Evolutionary conservation across 495 filamentous ascomycete genomes (phyloP).

Genomic region (Penicillium samsonianum): DNA sequence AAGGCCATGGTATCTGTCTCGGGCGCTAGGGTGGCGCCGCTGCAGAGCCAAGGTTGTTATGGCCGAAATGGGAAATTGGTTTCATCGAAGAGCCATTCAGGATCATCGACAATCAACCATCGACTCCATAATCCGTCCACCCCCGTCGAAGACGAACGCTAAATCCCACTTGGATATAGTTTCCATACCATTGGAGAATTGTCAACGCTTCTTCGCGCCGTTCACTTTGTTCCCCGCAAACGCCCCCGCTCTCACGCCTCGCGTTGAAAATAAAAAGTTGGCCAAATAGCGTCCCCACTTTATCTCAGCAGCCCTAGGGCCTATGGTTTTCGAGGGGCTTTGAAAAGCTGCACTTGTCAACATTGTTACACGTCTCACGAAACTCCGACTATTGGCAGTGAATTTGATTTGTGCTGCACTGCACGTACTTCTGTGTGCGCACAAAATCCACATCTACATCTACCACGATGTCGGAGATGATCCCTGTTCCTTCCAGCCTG

Average conservation of each 20-base stretch:
- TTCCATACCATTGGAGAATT: slow-evolving; percentile 3
- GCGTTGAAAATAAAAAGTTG: not conserved
- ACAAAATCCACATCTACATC: not conserved
- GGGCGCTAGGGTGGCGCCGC: slow-evolving; percentile 11
- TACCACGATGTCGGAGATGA: slow-evolving; percentile 6
- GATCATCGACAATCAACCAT: not conserved
- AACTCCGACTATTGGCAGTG: not conserved
- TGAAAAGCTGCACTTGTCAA: not conserved
- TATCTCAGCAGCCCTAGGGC: not conserved
- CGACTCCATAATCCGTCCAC: slow-evolving; percentile 20
- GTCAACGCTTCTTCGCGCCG: not conserved
- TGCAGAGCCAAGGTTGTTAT: slow-evolving; percentile 9
- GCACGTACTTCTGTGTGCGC: slow-evolving; percentile 2
- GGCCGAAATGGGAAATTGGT: not conserved
- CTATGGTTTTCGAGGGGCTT: not conserved
- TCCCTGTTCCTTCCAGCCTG: slow-evolving; percentile 7
- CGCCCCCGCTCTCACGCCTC: not conserved
- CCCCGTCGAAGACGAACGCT: slow-evolving; percentile 9
- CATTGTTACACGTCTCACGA: not conserved
- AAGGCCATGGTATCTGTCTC: not conserved
- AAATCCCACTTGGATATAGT: not conserved
- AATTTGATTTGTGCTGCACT: not conserved
- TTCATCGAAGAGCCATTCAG: slow-evolving; percentile 10
- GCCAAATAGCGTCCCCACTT: not conserved
- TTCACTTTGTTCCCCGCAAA: not conserved